phyloP scores from a whole-genome alignment of 1,284 basidiomycete genomes.

The Cerioporus squamosus region DNA sequence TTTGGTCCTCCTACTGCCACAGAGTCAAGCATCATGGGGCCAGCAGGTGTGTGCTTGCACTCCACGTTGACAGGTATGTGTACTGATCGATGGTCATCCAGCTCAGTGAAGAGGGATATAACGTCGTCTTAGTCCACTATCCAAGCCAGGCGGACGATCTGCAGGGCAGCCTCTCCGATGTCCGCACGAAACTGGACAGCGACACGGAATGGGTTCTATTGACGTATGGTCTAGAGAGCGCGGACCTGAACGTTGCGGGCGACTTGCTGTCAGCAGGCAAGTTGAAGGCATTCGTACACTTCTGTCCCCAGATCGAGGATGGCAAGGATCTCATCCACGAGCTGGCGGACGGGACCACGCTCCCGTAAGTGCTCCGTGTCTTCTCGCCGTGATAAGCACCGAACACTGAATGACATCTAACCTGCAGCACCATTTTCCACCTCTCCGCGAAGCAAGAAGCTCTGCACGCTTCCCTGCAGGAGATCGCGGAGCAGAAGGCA shows the following conservation, averaged over 20 bases:
- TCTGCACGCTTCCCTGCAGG: constrained; percentile 39
- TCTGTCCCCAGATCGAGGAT: constrained; percentile 36
- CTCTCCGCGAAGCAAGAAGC: constrained; percentile 43
- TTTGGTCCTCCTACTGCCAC: constrained; percentile 35
- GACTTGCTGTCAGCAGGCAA: constrained; percentile 22
- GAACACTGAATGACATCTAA: background rate
- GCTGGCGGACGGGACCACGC: constrained; percentile 27
- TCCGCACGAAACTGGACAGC: constrained; percentile 7
- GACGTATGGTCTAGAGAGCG: constrained; percentile 41
- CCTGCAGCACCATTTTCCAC: constrained; percentile 41
- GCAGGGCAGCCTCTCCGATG: constrained; percentile 18
- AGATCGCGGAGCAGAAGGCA: constrained; percentile 31
- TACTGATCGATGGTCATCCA: constrained; percentile 18
- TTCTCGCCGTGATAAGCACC: background rate
- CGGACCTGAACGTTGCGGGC: constrained; percentile 26
- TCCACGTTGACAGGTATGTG: background rate
- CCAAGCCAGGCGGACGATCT: constrained; percentile 28
- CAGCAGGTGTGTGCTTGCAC: constrained; percentile 37
- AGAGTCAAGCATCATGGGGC: constrained; percentile 40
- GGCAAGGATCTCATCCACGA: constrained; percentile 36
- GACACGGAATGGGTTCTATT: constrained; percentile 40
- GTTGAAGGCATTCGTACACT: constrained; percentile 44
- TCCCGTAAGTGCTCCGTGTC: constrained; percentile 34
- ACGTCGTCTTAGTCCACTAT: constrained; percentile 39
- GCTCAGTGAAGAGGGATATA: constrained; percentile 51